A percentile compares a stretch with the other conserved stretches of the same genome.
phyloP scores from a whole-genome alignment of 2,329 filamentous ascomycete genomes.

The Knoxdaviesia proteae region DNA sequence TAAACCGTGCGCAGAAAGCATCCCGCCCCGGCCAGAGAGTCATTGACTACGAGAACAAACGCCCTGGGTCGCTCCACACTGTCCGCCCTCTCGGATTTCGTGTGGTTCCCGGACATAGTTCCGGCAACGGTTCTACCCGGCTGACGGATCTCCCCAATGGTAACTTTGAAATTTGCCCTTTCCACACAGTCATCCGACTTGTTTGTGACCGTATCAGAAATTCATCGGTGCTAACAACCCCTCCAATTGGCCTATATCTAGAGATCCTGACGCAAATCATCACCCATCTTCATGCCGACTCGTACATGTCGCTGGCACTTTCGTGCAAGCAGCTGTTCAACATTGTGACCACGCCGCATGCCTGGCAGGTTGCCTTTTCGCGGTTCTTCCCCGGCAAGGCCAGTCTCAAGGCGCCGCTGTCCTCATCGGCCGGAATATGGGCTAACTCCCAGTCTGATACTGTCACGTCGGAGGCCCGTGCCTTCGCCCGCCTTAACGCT shows the following conservation, averaged over 20 bases:
- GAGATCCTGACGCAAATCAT: constrained; percentile 84
- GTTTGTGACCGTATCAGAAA: constrained; percentile 2
- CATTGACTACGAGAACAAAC: constrained; percentile 39
- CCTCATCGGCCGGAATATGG: constrained; percentile 16
- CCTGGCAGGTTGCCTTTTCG: constrained; percentile 82
- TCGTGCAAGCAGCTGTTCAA: constrained; percentile 76
- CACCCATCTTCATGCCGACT: constrained; percentile 72
- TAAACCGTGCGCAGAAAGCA: constrained; percentile 20
- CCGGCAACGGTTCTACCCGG: constrained; percentile 15
- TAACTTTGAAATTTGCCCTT: constrained; percentile 17
- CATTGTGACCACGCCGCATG: constrained; percentile 75
- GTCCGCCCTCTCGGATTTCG: constrained; percentile 32
- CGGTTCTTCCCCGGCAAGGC: constrained; percentile 65
- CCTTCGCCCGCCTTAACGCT: constrained; percentile 63
- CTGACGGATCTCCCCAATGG: constrained; percentile 59
- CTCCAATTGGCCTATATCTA: constrained; percentile 16
- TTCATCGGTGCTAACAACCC: not conserved
- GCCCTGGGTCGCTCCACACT: constrained; percentile 18
- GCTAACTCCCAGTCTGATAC: constrained; percentile 27
- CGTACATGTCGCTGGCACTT: constrained; percentile 61
- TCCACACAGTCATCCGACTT: not conserved
- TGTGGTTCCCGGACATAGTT: constrained; percentile 24
- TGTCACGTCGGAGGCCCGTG: constrained; percentile 49
- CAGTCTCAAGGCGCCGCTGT: constrained; percentile 10
- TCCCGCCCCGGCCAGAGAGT: constrained; percentile 29